Evolutionary conservation across 148 eudicot genomes (phyloP).

Genomic region (Rhododendron molle): DNA sequence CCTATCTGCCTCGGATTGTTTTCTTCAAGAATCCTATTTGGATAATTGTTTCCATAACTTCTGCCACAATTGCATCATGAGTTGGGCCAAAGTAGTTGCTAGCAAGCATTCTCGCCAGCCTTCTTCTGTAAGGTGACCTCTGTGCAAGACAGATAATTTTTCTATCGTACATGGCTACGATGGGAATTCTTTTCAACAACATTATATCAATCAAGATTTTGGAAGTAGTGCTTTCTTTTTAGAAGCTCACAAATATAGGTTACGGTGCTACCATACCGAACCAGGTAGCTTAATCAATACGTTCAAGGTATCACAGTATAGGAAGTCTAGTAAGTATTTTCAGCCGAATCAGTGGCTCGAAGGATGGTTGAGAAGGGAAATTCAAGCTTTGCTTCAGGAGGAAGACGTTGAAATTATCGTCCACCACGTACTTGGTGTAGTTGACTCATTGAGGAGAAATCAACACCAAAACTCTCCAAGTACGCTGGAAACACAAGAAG

Average conservation of each 20-base stretch:
- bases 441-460: constrained; percentile 63
- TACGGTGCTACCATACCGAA: constrained; percentile 66
- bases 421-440: constrained; percentile 73
- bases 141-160: constrained; percentile 72
- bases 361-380: constrained; percentile 77
- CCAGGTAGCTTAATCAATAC: constrained; percentile 36
- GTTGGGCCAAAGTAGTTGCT: constrained; percentile 65
- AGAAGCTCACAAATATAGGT: constrained; percentile 69
- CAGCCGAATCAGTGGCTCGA: constrained; percentile 57
- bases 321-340: constrained; percentile 71
- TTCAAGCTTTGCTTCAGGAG: constrained; percentile 87
- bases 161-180: constrained; percentile 65
- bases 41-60: constrained; percentile 72
- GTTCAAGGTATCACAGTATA: constrained; percentile 50
- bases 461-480: constrained; percentile 22
- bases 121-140: constrained; percentile 68
- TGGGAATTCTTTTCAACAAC: constrained; percentile 55
- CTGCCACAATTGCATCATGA: constrained; percentile 70
- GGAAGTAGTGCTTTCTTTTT: constrained; percentile 57
- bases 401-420: constrained; percentile 80
- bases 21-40: constrained; percentile 52
- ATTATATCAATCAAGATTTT: constrained; percentile 43
- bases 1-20: constrained; percentile 64
- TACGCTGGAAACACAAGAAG: constrained; percentile 31
- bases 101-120: constrained; percentile 36